Evolutionary conservation across 2,329 filamentous ascomycete species (phyloP).

Genomic region (Xylariales sp.): DNA sequence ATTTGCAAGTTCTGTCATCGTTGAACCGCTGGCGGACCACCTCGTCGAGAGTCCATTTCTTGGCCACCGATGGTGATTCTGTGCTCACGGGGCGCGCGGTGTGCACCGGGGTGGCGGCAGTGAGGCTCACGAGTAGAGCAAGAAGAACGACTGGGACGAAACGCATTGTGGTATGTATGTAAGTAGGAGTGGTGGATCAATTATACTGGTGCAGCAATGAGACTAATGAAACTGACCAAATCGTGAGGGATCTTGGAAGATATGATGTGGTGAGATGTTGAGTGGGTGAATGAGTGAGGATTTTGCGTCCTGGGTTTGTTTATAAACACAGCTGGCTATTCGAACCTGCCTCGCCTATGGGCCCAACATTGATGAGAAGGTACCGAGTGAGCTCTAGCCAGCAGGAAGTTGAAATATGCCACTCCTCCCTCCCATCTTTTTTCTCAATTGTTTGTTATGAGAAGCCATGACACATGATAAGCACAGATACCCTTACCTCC

Average conservation of each 20-base stretch:
- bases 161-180: conserved; percentile 26
- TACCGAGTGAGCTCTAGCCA: neutral
- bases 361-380: neutral
- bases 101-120: conserved; percentile 2
- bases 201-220: neutral
- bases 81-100: neutral
- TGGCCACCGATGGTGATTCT: neutral
- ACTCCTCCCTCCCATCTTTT: neutral
- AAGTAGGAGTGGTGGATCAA: neutral
- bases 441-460: neutral
- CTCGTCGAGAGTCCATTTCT: conserved; percentile 37
- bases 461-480: conserved; percentile 18
- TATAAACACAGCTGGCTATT: conserved; percentile 8
- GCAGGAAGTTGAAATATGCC: conserved; percentile 3
- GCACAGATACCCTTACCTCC: neutral
- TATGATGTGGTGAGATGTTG: conserved; percentile 3
- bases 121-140: conserved; percentile 3
- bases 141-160: conserved; percentile 1
- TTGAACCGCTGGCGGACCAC: conserved; percentile 26
- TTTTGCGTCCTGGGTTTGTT: conserved; percentile 3
- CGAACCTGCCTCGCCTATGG: neutral
- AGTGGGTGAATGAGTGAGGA: neutral
- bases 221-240: neutral
- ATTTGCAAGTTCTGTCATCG: conserved; percentile 33
- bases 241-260: neutral